These are phyloP conservation scores for Yamadazyma kanchanaburiensis DNA, from an alignment of 1,139 yeast genomes.

Conservation along the genomic window DNA sequence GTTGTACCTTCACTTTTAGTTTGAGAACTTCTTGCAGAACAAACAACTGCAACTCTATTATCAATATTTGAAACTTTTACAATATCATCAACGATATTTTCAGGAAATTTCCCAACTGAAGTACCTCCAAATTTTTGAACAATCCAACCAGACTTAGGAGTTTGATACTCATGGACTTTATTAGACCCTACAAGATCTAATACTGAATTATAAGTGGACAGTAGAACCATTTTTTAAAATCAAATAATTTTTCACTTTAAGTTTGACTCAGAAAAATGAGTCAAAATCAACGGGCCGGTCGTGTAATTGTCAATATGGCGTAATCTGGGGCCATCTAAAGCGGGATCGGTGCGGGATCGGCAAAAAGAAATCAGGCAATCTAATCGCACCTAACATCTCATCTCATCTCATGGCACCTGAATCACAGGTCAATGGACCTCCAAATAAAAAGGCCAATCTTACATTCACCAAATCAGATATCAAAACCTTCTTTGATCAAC, in stretches of 20 bases:
- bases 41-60: conserved; percentile 87
- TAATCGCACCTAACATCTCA: neutral
- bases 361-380: too few species aligned
- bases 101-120: conserved; percentile 93
- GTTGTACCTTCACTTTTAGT: conserved; percentile 96
- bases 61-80: conserved; percentile 60
- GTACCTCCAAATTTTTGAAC: conserved; percentile 98
- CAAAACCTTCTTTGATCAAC: conserved; percentile 46
- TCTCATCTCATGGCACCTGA: conserved; percentile 5
- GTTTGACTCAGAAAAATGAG: conserved; percentile 1
- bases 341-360: too few species aligned
- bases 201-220: conserved; percentile 36
- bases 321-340: too few species aligned
- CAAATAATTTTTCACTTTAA: neutral
- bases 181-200: conserved; percentile 30
- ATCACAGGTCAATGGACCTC: conserved; percentile 6
- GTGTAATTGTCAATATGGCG: too few species aligned
- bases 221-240: neutral
- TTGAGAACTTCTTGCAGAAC: conserved; percentile 90
- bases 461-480: conserved; percentile 36
- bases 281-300: too few species aligned
- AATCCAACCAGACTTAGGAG: conserved; percentile 57
- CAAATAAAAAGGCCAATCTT: conserved; percentile 21
- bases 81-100: conserved; percentile 78
- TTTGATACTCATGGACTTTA: neutral